Evolutionary conservation across 2,329 filamentous ascomycete genomes (phyloP).

Genomic region (Ascosphaera aggregata): DNA sequence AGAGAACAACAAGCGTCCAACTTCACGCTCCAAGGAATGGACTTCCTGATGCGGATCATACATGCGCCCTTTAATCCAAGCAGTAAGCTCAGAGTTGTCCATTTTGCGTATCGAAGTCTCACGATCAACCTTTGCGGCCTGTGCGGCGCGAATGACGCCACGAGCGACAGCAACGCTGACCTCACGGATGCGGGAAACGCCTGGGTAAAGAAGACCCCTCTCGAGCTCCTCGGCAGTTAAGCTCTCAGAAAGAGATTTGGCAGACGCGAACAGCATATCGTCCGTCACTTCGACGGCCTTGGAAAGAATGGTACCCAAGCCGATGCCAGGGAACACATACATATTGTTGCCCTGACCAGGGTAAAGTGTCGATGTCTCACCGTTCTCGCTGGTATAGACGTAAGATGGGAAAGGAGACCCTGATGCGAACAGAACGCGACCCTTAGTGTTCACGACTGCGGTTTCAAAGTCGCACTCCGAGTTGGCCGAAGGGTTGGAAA

Average conservation of each 20-base stretch:
- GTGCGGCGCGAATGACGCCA: slow-evolving; percentile 81
- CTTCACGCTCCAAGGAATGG: slow-evolving; percentile 22
- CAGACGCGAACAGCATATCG: slow-evolving; percentile 91
- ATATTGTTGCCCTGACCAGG: slow-evolving; percentile 61
- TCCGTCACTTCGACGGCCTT: slow-evolving; percentile 75
- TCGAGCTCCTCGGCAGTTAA: slow-evolving; percentile 63
- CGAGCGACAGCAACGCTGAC: slow-evolving; percentile 69
- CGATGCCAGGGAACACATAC: slow-evolving; percentile 94
- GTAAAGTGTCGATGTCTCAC: slow-evolving; percentile 41
- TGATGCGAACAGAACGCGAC: slow-evolving; percentile 78
- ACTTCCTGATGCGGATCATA: slow-evolving; percentile 26
- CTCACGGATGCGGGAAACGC: slow-evolving; percentile 75
- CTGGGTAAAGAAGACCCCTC: slow-evolving; percentile 71
- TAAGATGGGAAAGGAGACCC: slow-evolving; percentile 73
- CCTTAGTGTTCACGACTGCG: slow-evolving; percentile 74
- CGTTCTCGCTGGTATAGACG: slow-evolving; percentile 35
- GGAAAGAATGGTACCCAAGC: slow-evolving; percentile 75
- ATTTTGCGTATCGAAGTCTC: slow-evolving; percentile 21
- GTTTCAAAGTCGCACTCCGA: slow-evolving; percentile 96
- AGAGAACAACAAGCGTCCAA: slow-evolving; percentile 18
- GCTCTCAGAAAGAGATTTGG: slow-evolving; percentile 52
- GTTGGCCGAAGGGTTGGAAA: slow-evolving; percentile 90
- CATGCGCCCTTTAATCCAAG: slow-evolving; percentile 26
- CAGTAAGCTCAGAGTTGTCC: slow-evolving; percentile 20
- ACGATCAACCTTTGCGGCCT: slow-evolving; percentile 48